These are phyloP conservation scores for Brassica carinata DNA, from an alignment of 345 rosid genomes.

Conservation along the genomic window DNA sequence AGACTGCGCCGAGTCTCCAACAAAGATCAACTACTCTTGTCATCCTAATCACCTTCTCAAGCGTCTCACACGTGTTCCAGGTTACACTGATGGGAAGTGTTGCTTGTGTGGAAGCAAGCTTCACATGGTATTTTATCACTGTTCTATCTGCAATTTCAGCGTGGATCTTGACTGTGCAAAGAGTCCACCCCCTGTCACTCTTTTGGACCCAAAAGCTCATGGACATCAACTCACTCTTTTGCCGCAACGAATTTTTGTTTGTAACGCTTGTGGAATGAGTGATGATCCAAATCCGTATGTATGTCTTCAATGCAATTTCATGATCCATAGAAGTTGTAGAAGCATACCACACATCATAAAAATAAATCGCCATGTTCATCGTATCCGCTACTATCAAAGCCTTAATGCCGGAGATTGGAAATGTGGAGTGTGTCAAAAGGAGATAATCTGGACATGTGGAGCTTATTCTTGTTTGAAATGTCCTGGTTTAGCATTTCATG, in stretches of 20 bases:
- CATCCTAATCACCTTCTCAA: background rate
- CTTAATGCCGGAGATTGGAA: background rate
- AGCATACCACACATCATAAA: background rate
- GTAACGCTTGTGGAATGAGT: slow-evolving; percentile 4
- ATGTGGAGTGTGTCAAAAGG: background rate
- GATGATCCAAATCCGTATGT: background rate
- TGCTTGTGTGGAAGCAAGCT: background rate
- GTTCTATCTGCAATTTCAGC: background rate
- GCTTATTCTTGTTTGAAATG: background rate
- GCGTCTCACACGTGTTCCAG: background rate
- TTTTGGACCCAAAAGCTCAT: background rate
- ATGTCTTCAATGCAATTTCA: background rate
- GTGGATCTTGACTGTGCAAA: background rate
- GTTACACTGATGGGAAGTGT: background rate
- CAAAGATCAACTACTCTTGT: background rate
- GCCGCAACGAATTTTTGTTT: background rate
- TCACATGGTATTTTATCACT: background rate
- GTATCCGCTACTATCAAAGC: background rate
- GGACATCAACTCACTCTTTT: background rate
- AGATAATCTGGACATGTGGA: background rate
- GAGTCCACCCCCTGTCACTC: background rate
- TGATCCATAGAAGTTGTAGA: background rate
- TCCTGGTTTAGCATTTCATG: background rate
- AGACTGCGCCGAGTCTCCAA: background rate
- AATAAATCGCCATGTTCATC: background rate